A percentile compares a stretch with the other conserved stretches of the same genome.
Conservation (phyloP, 768 basidiomycete genomes). For the Tricholoma bakamatsutake region DNA sequence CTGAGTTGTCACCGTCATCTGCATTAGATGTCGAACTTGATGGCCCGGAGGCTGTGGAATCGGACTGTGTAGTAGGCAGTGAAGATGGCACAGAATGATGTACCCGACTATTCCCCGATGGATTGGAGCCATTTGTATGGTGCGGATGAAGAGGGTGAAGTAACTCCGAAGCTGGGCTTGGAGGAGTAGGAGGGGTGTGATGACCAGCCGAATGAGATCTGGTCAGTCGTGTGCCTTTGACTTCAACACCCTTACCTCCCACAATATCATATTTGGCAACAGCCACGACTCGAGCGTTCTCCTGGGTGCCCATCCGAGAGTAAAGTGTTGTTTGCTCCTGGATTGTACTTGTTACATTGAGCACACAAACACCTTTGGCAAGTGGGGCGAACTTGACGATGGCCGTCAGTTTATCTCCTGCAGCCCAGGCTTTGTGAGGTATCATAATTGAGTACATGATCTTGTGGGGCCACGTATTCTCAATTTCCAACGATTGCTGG, state of each 20-base stretch:
- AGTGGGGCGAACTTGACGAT: constrained; percentile 85
- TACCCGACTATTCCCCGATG: constrained; percentile 3
- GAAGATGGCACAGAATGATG: not conserved
- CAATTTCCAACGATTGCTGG: constrained; percentile 91
- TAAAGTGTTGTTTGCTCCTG: constrained; percentile 69
- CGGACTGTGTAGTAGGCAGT: not conserved
- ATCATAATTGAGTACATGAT: constrained; percentile 93
- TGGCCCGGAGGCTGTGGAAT: not conserved
- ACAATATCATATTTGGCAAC: constrained; percentile 64
- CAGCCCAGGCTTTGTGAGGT: constrained; percentile 94
- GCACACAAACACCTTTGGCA: constrained; percentile 74
- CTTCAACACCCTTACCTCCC: constrained; percentile 47
- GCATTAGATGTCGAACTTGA: not conserved
- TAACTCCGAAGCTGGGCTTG: constrained; percentile 4
- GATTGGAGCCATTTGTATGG: constrained; percentile 5
- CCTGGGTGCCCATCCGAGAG: constrained; percentile 48
- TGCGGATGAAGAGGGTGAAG: not conserved
- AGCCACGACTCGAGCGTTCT: constrained; percentile 55
- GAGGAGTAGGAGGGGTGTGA: constrained; percentile 8
- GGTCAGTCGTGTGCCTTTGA: constrained; percentile 20
- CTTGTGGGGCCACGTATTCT: constrained; percentile 97
- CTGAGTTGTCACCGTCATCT: constrained; percentile 20
- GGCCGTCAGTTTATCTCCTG: constrained; percentile 78
- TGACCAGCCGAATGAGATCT: constrained; percentile 2
- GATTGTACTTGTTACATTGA: constrained; percentile 59